Conservation (phyloP, 129 eudicot genomes). For the Helianthus tuberosus region DNA sequence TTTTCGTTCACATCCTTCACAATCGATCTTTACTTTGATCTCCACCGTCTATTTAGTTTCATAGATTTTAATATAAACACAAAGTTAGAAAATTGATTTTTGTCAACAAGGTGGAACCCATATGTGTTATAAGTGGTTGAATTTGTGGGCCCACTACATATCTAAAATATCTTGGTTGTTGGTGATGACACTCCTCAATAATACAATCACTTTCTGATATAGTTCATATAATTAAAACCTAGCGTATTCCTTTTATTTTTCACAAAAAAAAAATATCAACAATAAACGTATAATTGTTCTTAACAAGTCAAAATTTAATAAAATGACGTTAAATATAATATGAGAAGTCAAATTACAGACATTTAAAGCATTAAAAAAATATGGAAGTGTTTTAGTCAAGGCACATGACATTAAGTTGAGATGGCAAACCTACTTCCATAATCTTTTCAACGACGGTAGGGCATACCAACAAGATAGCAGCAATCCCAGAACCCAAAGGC, state of each 20-base stretch:
- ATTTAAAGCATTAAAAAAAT: too few species aligned
- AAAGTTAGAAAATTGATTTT: background rate
- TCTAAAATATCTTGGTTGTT: conserved; percentile 17
- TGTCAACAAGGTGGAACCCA: background rate
- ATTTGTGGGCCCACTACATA: conserved; percentile 26
- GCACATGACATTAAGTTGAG: too few species aligned
- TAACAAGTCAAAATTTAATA: too few species aligned
- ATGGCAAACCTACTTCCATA: too few species aligned
- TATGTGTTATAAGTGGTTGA: background rate
- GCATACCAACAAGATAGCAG: too few species aligned
- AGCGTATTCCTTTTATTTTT: background rate
- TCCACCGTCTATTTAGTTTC: conserved; percentile 66
- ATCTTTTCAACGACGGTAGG: too few species aligned
- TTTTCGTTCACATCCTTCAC: conserved; percentile 94
- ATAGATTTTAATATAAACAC: background rate
- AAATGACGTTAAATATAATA: too few species aligned
- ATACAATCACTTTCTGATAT: conserved; percentile 12
- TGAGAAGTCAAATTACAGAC: too few species aligned
- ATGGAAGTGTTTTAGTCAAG: too few species aligned
- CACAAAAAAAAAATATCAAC: too few species aligned
- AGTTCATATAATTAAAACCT: background rate
- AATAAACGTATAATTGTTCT: too few species aligned
- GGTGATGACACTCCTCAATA: background rate
- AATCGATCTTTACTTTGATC: conserved; percentile 83
- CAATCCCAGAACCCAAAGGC: too few species aligned